These are phyloP conservation scores for Wickerhamiella brachini DNA, from an alignment of 805 yeast genomes.

Conservation along the genomic window DNA sequence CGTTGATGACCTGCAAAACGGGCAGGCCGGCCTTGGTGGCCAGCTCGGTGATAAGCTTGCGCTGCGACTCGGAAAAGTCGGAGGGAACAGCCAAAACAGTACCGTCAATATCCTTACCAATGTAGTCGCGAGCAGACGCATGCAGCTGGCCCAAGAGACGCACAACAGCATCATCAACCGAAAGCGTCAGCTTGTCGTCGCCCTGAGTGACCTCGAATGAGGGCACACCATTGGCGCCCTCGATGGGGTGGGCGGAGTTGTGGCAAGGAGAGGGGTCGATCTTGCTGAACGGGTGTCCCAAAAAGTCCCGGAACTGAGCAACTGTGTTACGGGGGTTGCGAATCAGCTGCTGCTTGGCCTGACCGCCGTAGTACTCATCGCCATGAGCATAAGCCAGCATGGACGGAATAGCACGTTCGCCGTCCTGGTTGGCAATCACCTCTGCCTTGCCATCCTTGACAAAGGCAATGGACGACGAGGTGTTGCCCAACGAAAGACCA, in stretches of 20 bases:
- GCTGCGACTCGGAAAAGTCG: constrained; percentile 64
- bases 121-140: constrained; percentile 82
- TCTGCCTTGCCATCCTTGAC: constrained; percentile 80
- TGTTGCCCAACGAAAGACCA: constrained; percentile 94
- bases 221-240: constrained; percentile 42
- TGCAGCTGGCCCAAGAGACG: constrained; percentile 76
- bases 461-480: constrained; percentile 83
- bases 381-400: constrained; percentile 81
- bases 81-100: constrained; percentile 87
- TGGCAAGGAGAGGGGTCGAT: constrained; percentile 53
- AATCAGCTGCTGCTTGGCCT: constrained; percentile 82
- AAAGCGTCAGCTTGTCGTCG: constrained; percentile 34
- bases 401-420: constrained; percentile 94
- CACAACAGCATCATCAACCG: constrained; percentile 64
- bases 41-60: constrained; percentile 43
- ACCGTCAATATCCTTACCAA: constrained; percentile 68
- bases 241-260: constrained; percentile 53
- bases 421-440: constrained; percentile 97
- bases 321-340: constrained; percentile 83
- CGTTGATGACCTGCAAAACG: constrained; percentile 77
- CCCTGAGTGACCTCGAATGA: constrained; percentile 47
- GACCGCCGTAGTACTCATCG: constrained; percentile 96
- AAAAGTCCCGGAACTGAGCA: constrained; percentile 82
- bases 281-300: constrained; percentile 61
- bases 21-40: constrained; percentile 61